A percentile compares a stretch with the other conserved stretches of the same genome.
Conservation (phyloP, 2,329 filamentous ascomycete genomes). For the Xylariaceae sp. region DNA sequence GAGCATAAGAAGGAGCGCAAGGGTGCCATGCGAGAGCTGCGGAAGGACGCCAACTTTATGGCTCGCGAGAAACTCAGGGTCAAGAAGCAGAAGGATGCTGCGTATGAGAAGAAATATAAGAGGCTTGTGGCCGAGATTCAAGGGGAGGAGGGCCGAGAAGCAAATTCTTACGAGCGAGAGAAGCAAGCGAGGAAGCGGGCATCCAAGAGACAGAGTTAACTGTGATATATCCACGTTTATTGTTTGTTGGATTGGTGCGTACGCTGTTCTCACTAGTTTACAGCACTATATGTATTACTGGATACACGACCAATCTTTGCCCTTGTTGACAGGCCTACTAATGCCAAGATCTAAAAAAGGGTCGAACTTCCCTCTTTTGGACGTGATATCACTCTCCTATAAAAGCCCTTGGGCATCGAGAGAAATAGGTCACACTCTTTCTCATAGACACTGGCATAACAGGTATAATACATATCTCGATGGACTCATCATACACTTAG, state of each 20-base stretch:
- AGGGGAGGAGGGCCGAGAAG: conserved; percentile 85
- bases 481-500: not conserved
- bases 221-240: not conserved
- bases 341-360: not conserved
- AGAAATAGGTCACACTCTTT: not conserved
- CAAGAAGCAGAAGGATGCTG: conserved; percentile 92
- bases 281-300: not conserved
- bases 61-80: conserved; percentile 86
- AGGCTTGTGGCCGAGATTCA: conserved; percentile 93
- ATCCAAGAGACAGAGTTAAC: conserved; percentile 51
- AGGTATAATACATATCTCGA: not conserved
- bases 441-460: not conserved
- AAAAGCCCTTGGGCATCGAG: not conserved
- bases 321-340: not conserved
- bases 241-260: not conserved
- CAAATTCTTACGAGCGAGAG: conserved; percentile 89
- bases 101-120: conserved; percentile 97
- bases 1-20: conserved; percentile 97
- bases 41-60: conserved; percentile 95
- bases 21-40: conserved; percentile 89
- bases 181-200: conserved; percentile 75
- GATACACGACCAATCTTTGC: not conserved
- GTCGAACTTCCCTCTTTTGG: not conserved
- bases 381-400: not conserved
- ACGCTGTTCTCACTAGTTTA: conserved; percentile 4